These are phyloP conservation scores for Penicillium verrucosum DNA, from an alignment of 2,329 filamentous ascomycete species.

Conservation along the genomic window DNA sequence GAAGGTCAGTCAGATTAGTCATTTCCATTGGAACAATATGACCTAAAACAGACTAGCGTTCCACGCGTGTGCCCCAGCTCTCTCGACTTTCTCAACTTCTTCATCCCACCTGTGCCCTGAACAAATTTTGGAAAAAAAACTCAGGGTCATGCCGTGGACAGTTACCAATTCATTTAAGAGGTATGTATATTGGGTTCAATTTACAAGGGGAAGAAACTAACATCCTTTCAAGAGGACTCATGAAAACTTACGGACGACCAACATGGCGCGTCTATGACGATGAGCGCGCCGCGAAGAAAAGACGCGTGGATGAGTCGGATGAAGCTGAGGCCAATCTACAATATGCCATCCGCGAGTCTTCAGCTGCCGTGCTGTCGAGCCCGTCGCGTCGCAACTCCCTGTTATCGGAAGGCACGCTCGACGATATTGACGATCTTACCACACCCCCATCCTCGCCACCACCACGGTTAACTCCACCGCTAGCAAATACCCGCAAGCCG, in stretches of 20 bases:
- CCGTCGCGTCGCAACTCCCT: conserved; percentile 48
- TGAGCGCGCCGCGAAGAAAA: conserved; percentile 45
- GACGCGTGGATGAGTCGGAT: conserved; percentile 44
- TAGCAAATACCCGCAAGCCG: conserved; percentile 46
- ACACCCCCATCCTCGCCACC: conserved; percentile 55
- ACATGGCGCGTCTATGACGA: conserved; percentile 49
- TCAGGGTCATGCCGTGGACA: conserved; percentile 48
- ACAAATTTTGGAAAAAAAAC: neutral
- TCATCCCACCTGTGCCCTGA: conserved; percentile 6
- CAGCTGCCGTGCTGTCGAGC: conserved; percentile 45
- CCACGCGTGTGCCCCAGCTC: conserved; percentile 23
- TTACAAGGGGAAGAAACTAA: neutral
- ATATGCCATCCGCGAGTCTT: conserved; percentile 49
- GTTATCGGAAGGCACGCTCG: conserved; percentile 43
- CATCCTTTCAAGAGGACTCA: conserved; percentile 43
- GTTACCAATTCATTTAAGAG: conserved; percentile 52
- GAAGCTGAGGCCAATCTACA: conserved; percentile 47
- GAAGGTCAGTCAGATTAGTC: neutral
- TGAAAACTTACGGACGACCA: conserved; percentile 50
- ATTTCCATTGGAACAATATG: conserved; percentile 23
- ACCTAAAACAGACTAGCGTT: conserved; percentile 28
- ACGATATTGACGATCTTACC: conserved; percentile 42
- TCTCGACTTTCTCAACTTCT: conserved; percentile 6
- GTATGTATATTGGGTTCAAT: conserved; percentile 25
- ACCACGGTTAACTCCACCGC: conserved; percentile 43